Percentiles rank a stretch among this genome's conserved stretches.
Conservation (phyloP, 2,329 filamentous ascomycete genomes). For the Aaosphaeria pasadenensis region DNA sequence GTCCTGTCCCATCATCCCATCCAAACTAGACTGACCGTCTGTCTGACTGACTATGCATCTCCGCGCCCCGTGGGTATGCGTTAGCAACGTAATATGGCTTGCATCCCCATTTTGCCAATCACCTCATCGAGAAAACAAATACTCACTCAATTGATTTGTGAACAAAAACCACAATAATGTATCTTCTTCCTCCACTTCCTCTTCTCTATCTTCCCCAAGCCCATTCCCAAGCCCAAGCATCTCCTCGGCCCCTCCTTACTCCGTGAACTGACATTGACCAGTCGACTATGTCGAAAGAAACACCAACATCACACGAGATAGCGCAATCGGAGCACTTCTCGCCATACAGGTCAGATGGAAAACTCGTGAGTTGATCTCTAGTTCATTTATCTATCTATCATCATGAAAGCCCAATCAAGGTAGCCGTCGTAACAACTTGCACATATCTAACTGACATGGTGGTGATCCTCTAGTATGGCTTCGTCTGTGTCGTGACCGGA, state of each 20-base stretch:
- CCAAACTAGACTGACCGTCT: too few relatives aligned
- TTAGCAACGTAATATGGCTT: slow-evolving; percentile 13
- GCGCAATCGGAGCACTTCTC: slow-evolving; percentile 52
- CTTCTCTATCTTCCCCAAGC: too few relatives aligned
- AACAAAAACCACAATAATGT: too few relatives aligned
- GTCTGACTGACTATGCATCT: slow-evolving; percentile 20
- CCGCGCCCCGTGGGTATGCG: slow-evolving; percentile 36
- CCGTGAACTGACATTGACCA: too few relatives aligned
- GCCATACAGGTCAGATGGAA: slow-evolving; percentile 57
- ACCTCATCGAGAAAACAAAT: too few relatives aligned
- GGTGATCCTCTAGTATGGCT: slow-evolving; percentile 51
- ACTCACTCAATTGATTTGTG: too few relatives aligned
- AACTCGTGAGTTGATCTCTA: slow-evolving; percentile 44
- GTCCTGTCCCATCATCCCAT: too few relatives aligned
- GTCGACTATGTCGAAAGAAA: too few relatives aligned
- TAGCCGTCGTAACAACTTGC: not conserved
- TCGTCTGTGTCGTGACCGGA: slow-evolving; percentile 63
- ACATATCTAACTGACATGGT: not conserved
- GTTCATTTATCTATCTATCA: not conserved
- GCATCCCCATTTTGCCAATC: not conserved
- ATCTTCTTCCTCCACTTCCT: too few relatives aligned
- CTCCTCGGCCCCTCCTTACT: too few relatives aligned
- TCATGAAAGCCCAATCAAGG: not conserved
- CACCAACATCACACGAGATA: not conserved
- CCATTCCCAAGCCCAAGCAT: too few relatives aligned